Base-by-base conservation (phyloP, 331 rosid genomes). In the Ulmus americana region DNA sequence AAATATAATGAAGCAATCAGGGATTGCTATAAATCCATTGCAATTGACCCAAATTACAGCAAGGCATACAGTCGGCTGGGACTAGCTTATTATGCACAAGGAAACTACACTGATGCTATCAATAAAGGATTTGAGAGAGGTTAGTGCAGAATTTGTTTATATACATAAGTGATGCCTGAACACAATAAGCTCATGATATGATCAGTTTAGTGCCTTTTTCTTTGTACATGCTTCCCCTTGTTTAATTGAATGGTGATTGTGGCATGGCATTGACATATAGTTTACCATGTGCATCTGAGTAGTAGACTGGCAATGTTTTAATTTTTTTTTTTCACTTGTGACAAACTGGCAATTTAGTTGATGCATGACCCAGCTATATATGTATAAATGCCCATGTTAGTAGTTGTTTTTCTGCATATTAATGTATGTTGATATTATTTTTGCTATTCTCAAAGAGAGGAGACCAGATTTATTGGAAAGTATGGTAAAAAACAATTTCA, bases 21-120 rank as follows among this genome's bases (percentile, higher is more conserved):
- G 74, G 96, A 92, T 75, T 86, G 91, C 80, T 71, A 77, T 64
- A 83, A 63, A 79, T 86, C 98, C 71, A 82, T 86, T 13, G 88
- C 82, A 69, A 85, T 92, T 53, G 92, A 92, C 77, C 89, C 95
- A 11, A 79, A 75, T 65, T 92, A 92, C 72, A 76, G 95, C 85
- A 92, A 92, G 83, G 98, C 94, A 63, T 92, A 85, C 80, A 89
- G 95, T 76, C 96, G 95, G 57, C 80, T 92, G 74, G 98, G 98
- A 39, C 68, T 81, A 73, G 95, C 87, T 68, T 86, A 83, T 71
- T 89, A 80, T 82, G 94, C 80, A 43, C 94, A 83, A 65, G 96
- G 98, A 83, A 86, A 83, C 57, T 92, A 88, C 76, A 71, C 75
- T 63, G 91, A 83, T 71, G 96, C 96, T 51, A 79, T 92, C 72